Percentiles rank a stretch among this genome's conserved stretches.
Conservation (phyloP, 1,139 yeast species). For the Geotrichum phurueaensis region DNA sequence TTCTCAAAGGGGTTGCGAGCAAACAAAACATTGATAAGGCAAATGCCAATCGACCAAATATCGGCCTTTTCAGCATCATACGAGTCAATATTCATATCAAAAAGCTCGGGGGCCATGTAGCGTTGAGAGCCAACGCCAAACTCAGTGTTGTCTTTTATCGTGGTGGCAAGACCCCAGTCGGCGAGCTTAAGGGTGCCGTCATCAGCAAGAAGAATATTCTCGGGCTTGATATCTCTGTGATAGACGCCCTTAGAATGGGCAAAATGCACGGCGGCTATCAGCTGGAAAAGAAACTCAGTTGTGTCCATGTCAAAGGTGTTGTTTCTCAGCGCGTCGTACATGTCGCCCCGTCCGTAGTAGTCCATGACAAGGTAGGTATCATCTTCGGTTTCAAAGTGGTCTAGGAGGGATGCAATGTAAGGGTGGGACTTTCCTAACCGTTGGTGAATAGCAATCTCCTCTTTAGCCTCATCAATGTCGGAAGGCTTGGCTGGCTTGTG, state of each 20-base stretch:
- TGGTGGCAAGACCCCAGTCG: conserved; percentile 90
- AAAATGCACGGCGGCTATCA: conserved; percentile 69
- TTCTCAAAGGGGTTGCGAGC: conserved; percentile 82
- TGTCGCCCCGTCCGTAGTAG: conserved; percentile 85
- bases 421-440: conserved; percentile 50
- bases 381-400: conserved; percentile 59
- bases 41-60: conserved; percentile 89
- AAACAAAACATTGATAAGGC: conserved; percentile 76
- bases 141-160: conserved; percentile 55
- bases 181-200: conserved; percentile 74
- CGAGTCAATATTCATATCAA: conserved; percentile 42
- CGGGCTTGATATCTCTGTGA: conserved; percentile 89
- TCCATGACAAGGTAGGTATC: conserved; percentile 64
- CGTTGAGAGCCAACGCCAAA: conserved; percentile 92
- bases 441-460: conserved; percentile 70
- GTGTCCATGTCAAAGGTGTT: conserved; percentile 56
- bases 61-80: conserved; percentile 87
- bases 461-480: conserved; percentile 54
- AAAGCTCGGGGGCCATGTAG: conserved; percentile 94
- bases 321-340: conserved; percentile 83
- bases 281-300: conserved; percentile 67
- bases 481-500: conserved; percentile 28
- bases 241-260: conserved; percentile 70
- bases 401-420: conserved; percentile 63
- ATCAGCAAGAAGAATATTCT: conserved; percentile 64